Evolutionary conservation across 495 filamentous ascomycete species (phyloP).

Genomic region (Amorphotheca resinae): DNA sequence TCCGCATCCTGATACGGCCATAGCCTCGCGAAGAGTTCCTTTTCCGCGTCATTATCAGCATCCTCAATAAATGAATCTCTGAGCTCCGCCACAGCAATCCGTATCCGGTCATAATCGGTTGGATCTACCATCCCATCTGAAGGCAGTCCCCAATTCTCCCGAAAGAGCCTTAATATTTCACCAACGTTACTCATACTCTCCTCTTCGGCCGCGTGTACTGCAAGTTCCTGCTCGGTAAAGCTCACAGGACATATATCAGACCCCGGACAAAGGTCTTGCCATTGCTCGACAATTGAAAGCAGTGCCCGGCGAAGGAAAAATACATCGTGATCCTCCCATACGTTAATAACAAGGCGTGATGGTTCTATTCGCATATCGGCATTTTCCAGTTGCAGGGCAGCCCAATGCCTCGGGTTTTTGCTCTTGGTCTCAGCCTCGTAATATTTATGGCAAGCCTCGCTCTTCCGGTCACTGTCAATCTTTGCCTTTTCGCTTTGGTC

Average conservation of each 20-base stretch:
- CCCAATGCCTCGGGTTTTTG: slow-evolving; percentile 24
- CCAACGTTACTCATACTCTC: slow-evolving; percentile 8
- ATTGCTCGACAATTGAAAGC: slow-evolving; percentile 17
- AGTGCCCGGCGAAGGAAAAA: slow-evolving; percentile 28
- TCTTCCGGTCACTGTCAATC: slow-evolving; percentile 22
- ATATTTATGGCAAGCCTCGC: slow-evolving; percentile 24
- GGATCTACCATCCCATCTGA: slow-evolving; percentile 10
- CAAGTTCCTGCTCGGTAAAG: slow-evolving; percentile 23
- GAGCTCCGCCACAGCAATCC: slow-evolving; percentile 10
- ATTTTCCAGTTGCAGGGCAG: slow-evolving; percentile 18
- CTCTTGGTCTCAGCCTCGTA: slow-evolving; percentile 23
- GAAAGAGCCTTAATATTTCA: slow-evolving; percentile 12
- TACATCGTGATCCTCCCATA: slow-evolving; percentile 19
- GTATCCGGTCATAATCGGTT: slow-evolving; percentile 9
- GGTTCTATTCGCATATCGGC: slow-evolving; percentile 5
- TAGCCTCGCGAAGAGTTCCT: slow-evolving; percentile 20
- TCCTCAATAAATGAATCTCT: slow-evolving; percentile 21
- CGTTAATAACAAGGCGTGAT: slow-evolving; percentile 14
- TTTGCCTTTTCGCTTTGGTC: slow-evolving; percentile 19
- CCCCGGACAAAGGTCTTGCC: slow-evolving; percentile 21
- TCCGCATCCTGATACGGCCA: slow-evolving; percentile 28
- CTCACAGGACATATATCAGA: slow-evolving; percentile 23
- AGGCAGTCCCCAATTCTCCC: slow-evolving; percentile 11
- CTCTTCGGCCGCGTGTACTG: slow-evolving; percentile 22
- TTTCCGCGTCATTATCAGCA: slow-evolving; percentile 21